Base-by-base conservation (phyloP, 306 rosid species). In the Oemleria cerasiformis region DNA sequence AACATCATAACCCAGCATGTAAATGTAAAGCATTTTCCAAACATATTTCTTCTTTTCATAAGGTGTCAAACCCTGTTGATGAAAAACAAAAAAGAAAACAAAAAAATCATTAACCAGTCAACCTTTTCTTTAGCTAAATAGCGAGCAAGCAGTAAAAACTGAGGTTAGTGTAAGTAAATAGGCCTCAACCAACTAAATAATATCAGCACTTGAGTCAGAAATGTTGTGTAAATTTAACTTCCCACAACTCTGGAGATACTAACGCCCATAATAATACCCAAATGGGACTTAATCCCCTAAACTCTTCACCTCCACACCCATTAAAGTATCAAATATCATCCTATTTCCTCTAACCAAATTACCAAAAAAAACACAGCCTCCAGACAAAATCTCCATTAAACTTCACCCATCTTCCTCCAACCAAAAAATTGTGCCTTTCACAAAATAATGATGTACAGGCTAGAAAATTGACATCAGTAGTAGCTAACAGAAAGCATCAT, bases 41-140 rank as follows among this genome's bases (percentile, higher is more conserved):
- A 95, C 97, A 68, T 95, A 95, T 80, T 95, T 95, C 87, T 95
- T 95, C 87, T 95, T 95, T 81, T 95, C 99, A 58, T 95, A 95
- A 0, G 88, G 99, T 40, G 96, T 79, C 85, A 95, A 79, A 79
- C 92, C 96, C 99, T 95, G 84, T 56, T 70, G 76, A 83, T 21
- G 76, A 55, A 75, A 77, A 55, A 70, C 64, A 71, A 25, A 78
- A 55, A 75, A 77, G 51, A 71, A 64, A 72, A 25, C n/a, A 43
- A 16, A 80, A 49, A 15, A 3, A 39, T 67, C n/a, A 61, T 51
- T 39, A 65, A 60, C 44, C 61, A 66, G 63, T 61, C 63, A 42
- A 42, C 42, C 63, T 64, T 54, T 75, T 25, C 12, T 20, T 58
- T 25, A 62, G 47, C 56, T 19, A 56, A 51, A 60, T 48, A 59